Conservation (phyloP, 73 alveolate genomes). For the Tetrahymena thermophila region DNA sequence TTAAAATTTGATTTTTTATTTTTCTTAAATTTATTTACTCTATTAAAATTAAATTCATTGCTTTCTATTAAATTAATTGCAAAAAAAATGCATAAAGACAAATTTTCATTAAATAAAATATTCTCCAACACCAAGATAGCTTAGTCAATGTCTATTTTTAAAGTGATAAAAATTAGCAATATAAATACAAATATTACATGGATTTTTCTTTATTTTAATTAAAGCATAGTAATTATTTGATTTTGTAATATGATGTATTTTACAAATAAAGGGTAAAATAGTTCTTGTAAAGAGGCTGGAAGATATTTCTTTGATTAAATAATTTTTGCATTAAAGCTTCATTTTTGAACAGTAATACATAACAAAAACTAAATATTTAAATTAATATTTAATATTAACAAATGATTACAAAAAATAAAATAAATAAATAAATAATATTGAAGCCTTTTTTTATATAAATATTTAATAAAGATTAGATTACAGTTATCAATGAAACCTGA, state of each 20-base stretch:
- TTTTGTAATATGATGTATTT: no score
- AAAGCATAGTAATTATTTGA: background rate
- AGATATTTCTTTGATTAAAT: no score
- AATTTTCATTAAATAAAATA: no score
- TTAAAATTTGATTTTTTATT: no score
- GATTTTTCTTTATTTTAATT: no score
- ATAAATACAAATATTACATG: no score
- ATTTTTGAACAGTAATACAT: background rate
- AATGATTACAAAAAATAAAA: background rate
- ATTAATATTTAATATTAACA: background rate
- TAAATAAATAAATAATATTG: background rate
- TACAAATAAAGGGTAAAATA: no score
- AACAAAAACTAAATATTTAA: no score
- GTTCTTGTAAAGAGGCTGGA: background rate
- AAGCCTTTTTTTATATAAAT: background rate
- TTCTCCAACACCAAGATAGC: background rate
- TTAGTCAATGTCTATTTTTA: no score
- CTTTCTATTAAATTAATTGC: background rate
- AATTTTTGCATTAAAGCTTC: background rate
- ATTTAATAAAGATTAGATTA: background rate
- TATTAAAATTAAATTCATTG: no score
- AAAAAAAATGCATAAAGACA: no score
- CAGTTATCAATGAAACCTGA: background rate
- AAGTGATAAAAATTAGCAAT: no score
- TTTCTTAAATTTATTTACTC: background rate